These are phyloP conservation scores for Selenicereus undatus DNA, from an alignment of 148 eudicot species.

Conservation along the genomic window DNA sequence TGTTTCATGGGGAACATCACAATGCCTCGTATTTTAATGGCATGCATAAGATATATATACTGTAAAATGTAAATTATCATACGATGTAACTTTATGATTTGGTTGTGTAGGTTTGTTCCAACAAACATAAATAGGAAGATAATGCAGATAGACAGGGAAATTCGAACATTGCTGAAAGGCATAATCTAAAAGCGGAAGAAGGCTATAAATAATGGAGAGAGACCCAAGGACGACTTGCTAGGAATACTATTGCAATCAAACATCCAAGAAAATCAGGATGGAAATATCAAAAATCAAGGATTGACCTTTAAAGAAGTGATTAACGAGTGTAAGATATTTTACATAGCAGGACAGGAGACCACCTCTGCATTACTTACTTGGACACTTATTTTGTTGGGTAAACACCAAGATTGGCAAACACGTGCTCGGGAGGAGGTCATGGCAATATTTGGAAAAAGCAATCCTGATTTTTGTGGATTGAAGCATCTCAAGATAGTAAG, in stretches of 20 bases:
- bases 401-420: constrained; percentile 35
- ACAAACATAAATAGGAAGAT: constrained; percentile 27
- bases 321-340: constrained; percentile 39
- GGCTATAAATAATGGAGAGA: constrained; percentile 21
- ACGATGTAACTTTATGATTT: background rate
- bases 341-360: constrained; percentile 41
- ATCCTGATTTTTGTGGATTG: constrained; percentile 34
- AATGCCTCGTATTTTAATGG: no score
- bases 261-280: background rate
- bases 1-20: no score
- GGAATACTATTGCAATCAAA: constrained; percentile 25
- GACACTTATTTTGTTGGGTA: constrained; percentile 33
- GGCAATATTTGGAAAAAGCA: constrained; percentile 21
- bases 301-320: constrained; percentile 30
- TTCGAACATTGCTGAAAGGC: constrained; percentile 8
- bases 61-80: background rate
- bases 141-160: constrained; percentile 14
- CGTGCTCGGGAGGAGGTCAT: constrained; percentile 36
- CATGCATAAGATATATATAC: no score
- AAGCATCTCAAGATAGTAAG: constrained; percentile 26
- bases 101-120: constrained; percentile 26
- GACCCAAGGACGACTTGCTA: constrained; percentile 24
- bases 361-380: constrained; percentile 36
- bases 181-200: constrained; percentile 28
- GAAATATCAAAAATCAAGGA: background rate